phyloP scores from a whole-genome alignment of 2,329 filamentous ascomycete genomes.

The Aspergillus aculeatus region DNA sequence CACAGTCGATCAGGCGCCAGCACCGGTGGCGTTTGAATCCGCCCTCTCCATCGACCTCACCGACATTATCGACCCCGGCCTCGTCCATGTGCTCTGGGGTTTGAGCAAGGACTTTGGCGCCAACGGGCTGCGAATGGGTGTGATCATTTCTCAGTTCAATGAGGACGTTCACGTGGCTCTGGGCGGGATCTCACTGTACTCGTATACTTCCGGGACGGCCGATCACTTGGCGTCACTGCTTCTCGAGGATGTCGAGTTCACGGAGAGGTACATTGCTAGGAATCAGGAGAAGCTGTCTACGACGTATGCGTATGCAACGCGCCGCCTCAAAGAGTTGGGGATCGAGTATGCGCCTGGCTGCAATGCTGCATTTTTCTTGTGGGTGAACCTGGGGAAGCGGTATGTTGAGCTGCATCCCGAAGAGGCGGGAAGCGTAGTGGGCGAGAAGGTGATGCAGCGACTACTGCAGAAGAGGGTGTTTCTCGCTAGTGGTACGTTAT shows the following conservation, averaged over 20 bases:
- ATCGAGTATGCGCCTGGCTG: constrained; percentile 49
- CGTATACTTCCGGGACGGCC: constrained; percentile 48
- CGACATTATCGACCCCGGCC: constrained; percentile 48
- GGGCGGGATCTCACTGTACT: constrained; percentile 45
- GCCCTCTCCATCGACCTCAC: constrained; percentile 45
- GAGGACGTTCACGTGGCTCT: constrained; percentile 40
- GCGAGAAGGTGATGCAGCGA: constrained; percentile 32
- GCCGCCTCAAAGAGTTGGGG: constrained; percentile 40
- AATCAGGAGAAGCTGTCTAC: constrained; percentile 45
- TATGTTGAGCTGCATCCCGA: constrained; percentile 17
- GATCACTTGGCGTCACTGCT: constrained; percentile 41
- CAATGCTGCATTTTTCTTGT: constrained; percentile 60
- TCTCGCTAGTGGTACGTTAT: constrained; percentile 35
- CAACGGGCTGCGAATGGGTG: constrained; percentile 56
- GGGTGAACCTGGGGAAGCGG: constrained; percentile 48
- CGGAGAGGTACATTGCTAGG: constrained; percentile 45
- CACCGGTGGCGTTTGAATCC: constrained; percentile 45
- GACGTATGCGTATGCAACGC: constrained; percentile 41
- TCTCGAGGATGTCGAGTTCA: constrained; percentile 47
- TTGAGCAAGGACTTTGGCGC: constrained; percentile 56
- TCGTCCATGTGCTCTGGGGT: constrained; percentile 54
- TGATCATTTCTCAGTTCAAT: constrained; percentile 52
- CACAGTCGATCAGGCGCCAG: constrained; percentile 25
- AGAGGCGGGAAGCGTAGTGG: constrained; percentile 16
- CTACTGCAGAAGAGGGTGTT: constrained; percentile 40